Base-by-base conservation (phyloP, 352 stramenopile genomes). In the Pythium utonaiense region DNA sequence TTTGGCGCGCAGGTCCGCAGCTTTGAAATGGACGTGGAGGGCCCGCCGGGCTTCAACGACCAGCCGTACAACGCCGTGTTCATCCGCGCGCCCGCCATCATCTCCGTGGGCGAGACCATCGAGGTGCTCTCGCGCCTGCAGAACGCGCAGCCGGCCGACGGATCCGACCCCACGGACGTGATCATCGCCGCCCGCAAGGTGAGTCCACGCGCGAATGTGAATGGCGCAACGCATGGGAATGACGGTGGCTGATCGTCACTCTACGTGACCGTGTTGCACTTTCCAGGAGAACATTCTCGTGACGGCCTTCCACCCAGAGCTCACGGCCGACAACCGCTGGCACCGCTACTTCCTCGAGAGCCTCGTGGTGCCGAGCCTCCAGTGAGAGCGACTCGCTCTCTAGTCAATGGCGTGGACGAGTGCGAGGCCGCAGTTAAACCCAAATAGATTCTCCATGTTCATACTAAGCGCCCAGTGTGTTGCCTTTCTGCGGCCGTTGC, bases 51-150 rank as follows among this genome's bases (percentile, higher is more conserved):
- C 6, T 83, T 76, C 61, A 76, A 83, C 54, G 53, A 53, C 1
- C 61, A 75, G 62, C 80, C 90, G 5, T 98, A 96, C 80, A 96
- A 95, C 40, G 96, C 89, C 31, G 90, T 99, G 19, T 99, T 98
- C 72, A 99, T 99, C 77, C 90, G 96, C 49, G 96, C 95, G n/a
- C 96, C 96, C 0, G 94, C 95, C 25, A 98, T 98, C 70, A 89
- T 98, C 48, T 95, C 86, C 17, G 84, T 93, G 45, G 85, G 86
- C 56, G 72, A 93, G 21, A 71, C 89, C 54, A 96, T 98, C 27
- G 72, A 97, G 58, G 82, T 98, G 57, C 78, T 99, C 33, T 93
- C 91, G 60, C 93, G 74, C 28, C 86, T 99, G 33, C 69, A 89
- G 33, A 73, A 74, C 53, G 80, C 81, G 30, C 76, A 78, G 52